These are phyloP conservation scores for Stagonosporopsis chrysanthemi DNA, from an alignment of 2,329 filamentous ascomycete genomes.

Conservation along the genomic window DNA sequence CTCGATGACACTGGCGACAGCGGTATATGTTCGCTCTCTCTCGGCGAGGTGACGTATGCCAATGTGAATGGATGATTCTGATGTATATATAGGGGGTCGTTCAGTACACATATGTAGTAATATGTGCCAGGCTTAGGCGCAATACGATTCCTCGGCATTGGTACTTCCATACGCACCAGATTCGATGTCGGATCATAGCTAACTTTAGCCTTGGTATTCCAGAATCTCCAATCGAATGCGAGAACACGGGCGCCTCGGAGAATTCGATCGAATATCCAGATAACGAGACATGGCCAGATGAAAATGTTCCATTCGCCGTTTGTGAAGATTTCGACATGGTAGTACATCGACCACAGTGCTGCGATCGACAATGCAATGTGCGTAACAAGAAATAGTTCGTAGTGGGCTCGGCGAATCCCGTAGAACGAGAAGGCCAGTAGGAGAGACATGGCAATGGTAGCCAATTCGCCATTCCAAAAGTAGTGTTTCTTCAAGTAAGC, in stretches of 20 bases:
- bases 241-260: conserved; percentile 55
- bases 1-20: conserved; percentile 22
- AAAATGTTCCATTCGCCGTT: conserved; percentile 57
- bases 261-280: conserved; percentile 61
- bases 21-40: conserved; percentile 10
- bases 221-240: conserved; percentile 53
- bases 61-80: conserved; percentile 60
- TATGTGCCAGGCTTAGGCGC: conserved; percentile 56
- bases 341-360: conserved; percentile 60
- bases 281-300: conserved; percentile 58
- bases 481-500: conserved; percentile 55
- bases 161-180: conserved; percentile 57
- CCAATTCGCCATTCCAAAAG: conserved; percentile 60
- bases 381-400: conserved; percentile 52
- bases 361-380: conserved; percentile 54
- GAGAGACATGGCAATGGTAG: conserved; percentile 55
- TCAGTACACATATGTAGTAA: conserved; percentile 59
- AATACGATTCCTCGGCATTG: conserved; percentile 44
- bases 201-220: conserved; percentile 49
- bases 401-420: conserved; percentile 61
- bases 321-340: conserved; percentile 62
- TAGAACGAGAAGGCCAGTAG: conserved; percentile 59
- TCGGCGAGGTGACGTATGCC: conserved; percentile 27
- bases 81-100: conserved; percentile 53
- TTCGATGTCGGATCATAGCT: conserved; percentile 56